Base-by-base conservation (phyloP, 208 protist genomes). In the Kentomonas sorsogonicus region DNA sequence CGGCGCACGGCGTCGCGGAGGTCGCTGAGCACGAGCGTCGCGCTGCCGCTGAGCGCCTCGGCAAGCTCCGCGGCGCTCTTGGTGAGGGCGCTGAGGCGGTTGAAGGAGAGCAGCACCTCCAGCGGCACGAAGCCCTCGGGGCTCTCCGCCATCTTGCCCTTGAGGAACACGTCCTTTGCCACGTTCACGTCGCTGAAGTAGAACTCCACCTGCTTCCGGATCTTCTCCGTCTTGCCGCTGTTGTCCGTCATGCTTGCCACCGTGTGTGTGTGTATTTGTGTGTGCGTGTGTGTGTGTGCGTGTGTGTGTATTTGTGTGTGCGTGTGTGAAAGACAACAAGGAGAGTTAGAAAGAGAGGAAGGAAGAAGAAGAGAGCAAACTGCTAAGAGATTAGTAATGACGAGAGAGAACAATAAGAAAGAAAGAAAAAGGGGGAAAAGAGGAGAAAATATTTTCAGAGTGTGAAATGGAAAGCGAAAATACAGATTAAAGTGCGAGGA, bases 171-270 rank as follows among this genome's bases (percentile, higher is more conserved):
- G 77, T 96, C 89, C 63, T 89, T 86, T 16, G 78, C 72, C 43
- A 96, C 58, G 69, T 96, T 96, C n/a, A 90, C 85, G 61, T 96
- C 85, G 60, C 86, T 86, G 76, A 96, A 96, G 73, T 96, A 96
- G 72, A 93, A 96, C 73, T 93, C 84, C 53, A 96, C 83, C 68
- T 94, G 89, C 9, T 66, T 54, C 47, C 76, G 68, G 41, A 96
- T 72, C 65, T 83, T 80, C 11, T 60, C 56, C 23, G 71, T 65
- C 29, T 30, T 43, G 30, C 46, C 46, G 13, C 51, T 40, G 47
- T 63, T 34, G n/a, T 63, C 60, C 30, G 69, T 61, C 73, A 79
- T 79, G 16, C n/a, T n/a, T n/a, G n/a, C n/a, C n/a, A n/a, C n/a
- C n/a, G n/a, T n/a, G n/a, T n/a, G n/a, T n/a, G n/a, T n/a, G n/a